These are phyloP conservation scores for Volutella citrinella DNA, from an alignment of 2,329 filamentous ascomycete species.

Conservation along the genomic window DNA sequence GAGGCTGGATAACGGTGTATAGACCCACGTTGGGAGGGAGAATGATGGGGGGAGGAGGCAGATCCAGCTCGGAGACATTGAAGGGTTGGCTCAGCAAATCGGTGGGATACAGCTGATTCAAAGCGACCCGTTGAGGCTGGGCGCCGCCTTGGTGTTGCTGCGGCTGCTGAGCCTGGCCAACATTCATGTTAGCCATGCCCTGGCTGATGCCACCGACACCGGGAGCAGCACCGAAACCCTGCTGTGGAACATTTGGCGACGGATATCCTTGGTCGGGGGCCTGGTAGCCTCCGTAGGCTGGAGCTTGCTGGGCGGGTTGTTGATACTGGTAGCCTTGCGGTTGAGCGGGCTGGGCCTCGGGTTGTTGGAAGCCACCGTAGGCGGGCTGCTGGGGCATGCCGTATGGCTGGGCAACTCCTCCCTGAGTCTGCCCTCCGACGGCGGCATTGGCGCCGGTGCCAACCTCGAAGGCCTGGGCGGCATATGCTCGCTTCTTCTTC, in stretches of 20 bases:
- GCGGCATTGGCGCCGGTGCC: constrained; percentile 79
- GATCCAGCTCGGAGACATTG: constrained; percentile 87
- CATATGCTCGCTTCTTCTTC: constrained; percentile 95
- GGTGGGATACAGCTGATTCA: constrained; percentile 90
- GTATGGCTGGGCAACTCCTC: constrained; percentile 41
- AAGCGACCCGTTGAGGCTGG: constrained; percentile 44
- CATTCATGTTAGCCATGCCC: constrained; percentile 80
- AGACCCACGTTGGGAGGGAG: constrained; percentile 83
- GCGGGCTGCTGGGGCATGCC: constrained; percentile 44
- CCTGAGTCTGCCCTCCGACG: constrained; percentile 44
- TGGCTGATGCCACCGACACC: constrained; percentile 71
- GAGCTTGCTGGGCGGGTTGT: constrained; percentile 33
- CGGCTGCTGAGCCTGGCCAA: constrained; percentile 45
- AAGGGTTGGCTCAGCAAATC: constrained; percentile 92
- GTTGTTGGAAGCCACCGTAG: constrained; percentile 60
- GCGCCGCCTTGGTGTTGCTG: no score
- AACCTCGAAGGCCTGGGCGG: constrained; percentile 91
- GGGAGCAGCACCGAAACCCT: no score
- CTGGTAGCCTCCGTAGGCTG: constrained; percentile 59
- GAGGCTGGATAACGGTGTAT: not conserved
- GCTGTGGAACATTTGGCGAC: constrained; percentile 39
- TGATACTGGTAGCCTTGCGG: constrained; percentile 41
- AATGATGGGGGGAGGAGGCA: constrained; percentile 86
- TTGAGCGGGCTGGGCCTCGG: constrained; percentile 39
- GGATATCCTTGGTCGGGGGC: constrained; percentile 66